A percentile compares a stretch with the other conserved stretches of the same genome.
Conservation (phyloP, 2,329 filamentous ascomycete species). For the Fonsecaea pugnacius region DNA sequence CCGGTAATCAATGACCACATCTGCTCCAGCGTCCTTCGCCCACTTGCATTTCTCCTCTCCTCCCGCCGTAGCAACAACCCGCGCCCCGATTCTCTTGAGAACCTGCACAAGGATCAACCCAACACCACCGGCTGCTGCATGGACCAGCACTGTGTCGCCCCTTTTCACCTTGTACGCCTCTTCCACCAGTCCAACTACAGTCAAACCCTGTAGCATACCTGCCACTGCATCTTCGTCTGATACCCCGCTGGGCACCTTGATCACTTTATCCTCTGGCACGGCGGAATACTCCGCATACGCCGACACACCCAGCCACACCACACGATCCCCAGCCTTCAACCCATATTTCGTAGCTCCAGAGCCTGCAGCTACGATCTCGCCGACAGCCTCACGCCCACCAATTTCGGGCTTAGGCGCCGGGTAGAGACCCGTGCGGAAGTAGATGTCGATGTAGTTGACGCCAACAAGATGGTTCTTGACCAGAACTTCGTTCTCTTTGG, state of each 20-base stretch:
- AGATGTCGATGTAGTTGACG: slow-evolving; percentile 87
- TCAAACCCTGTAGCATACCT: slow-evolving; percentile 77
- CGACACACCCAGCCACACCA: slow-evolving; percentile 66
- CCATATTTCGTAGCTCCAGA: neutral
- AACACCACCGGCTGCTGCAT: slow-evolving; percentile 83
- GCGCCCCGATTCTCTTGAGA: slow-evolving; percentile 71
- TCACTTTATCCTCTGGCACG: slow-evolving; percentile 57
- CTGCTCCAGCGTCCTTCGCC: slow-evolving; percentile 60
- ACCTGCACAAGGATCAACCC: slow-evolving; percentile 74
- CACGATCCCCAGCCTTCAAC: slow-evolving; percentile 68
- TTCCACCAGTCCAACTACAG: slow-evolving; percentile 76
- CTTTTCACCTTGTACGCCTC: slow-evolving; percentile 73
- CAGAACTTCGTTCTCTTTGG: slow-evolving; percentile 70
- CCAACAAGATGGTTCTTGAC: slow-evolving; percentile 79
- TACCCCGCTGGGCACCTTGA: slow-evolving; percentile 68
- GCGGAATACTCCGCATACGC: slow-evolving; percentile 66
- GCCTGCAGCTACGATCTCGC: slow-evolving; percentile 67
- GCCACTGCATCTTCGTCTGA: slow-evolving; percentile 68
- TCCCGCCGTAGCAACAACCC: slow-evolving; percentile 77
- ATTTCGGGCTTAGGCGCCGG: slow-evolving; percentile 68
- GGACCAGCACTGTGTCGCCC: slow-evolving; percentile 81
- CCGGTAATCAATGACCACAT: slow-evolving; percentile 39
- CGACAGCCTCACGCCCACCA: slow-evolving; percentile 77
- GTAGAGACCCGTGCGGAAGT: slow-evolving; percentile 86
- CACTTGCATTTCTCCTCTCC: slow-evolving; percentile 72